A percentile compares a stretch with the other conserved stretches of the same genome.
Conservation (phyloP, 495 filamentous ascomycete species). For the Arthonia radiata region DNA sequence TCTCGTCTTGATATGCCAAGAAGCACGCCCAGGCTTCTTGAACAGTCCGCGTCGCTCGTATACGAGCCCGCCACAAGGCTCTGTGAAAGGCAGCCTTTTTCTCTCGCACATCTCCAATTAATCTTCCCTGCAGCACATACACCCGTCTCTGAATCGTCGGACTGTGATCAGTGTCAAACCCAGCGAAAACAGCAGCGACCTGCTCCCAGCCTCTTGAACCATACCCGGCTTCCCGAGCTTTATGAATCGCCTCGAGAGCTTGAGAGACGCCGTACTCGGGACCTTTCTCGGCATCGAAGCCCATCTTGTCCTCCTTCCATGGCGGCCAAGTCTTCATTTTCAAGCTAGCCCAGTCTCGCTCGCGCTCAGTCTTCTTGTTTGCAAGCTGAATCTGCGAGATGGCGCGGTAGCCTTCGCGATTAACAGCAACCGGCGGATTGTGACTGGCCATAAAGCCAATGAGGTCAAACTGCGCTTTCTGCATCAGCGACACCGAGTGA, state of each 20-base stretch:
- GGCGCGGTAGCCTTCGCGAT: slow-evolving; percentile 35
- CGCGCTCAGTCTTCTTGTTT: slow-evolving; percentile 32
- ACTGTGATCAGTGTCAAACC: slow-evolving; percentile 42
- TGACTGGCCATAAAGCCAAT: slow-evolving; percentile 34
- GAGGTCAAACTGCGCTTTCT: slow-evolving; percentile 38
- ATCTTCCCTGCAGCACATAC: slow-evolving; percentile 7
- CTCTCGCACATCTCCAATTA: background rate
- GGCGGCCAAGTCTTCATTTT: slow-evolving; percentile 46
- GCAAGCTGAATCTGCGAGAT: slow-evolving; percentile 33
- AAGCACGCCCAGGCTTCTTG: slow-evolving; percentile 54
- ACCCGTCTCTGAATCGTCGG: slow-evolving; percentile 43
- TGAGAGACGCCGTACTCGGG: slow-evolving; percentile 31
- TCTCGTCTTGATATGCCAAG: slow-evolving; percentile 22
- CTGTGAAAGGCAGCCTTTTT: slow-evolving; percentile 1
- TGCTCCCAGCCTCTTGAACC: slow-evolving; percentile 27
- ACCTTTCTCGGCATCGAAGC: slow-evolving; percentile 29
- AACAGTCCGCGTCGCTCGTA: slow-evolving; percentile 38
- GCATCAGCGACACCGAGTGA: slow-evolving; percentile 20
- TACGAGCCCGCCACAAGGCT: slow-evolving; percentile 31
- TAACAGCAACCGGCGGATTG: slow-evolving; percentile 29
- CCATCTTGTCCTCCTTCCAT: slow-evolving; percentile 37
- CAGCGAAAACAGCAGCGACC: slow-evolving; percentile 28
- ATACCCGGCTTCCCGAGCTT: slow-evolving; percentile 43
- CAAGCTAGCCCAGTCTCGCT: slow-evolving; percentile 30
- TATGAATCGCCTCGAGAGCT: slow-evolving; percentile 27